Base-by-base conservation (phyloP, 78 protist genomes). In the Tieghemostelium lacteum region DNA sequence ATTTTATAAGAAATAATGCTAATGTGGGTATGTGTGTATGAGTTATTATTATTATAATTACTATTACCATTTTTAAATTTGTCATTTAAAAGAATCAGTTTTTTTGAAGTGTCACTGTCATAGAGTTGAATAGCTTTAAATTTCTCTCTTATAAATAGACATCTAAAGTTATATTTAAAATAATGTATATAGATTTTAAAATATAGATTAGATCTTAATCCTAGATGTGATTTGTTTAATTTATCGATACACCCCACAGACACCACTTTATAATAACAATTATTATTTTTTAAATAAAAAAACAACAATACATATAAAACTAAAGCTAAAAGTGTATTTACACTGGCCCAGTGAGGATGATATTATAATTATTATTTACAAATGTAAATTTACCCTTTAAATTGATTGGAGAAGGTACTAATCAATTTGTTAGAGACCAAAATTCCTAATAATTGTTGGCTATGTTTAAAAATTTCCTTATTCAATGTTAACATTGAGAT, bases 81-180 rank as follows among this genome's bases (percentile, higher is more conserved):
- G n/a, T 78, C 88, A 52, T 24, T 33, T 78, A 78, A 40, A 16
- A 66, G 29, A 26, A 78, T 72, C 36, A 78, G 17, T 60, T 60
- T 74, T 39, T 78, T 78, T 28, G 6, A 28, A 50, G 64, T 75
- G 28, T 50, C 31, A n/a, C 52, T 36, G 6, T 78, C 88, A 8
- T 37, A n/a, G 26, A 54, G 45, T 2, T 66, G 24, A 26, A 78
- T 78, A 50, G 72, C 69, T 66, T 78, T 78, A 17, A 66, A 16
- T 40, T 49, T 66, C 16, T 52, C 63, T 28, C 58, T 28, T 24
- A 34, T 40, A 16, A 66, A 66, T 17, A 78, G 52, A 39, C 37
- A 67, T 54, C 77, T 71, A 71, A n/a, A 28, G 33, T 24, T 57
- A 57, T 57, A 5, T 19, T 57, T 16, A 19, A 57, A n/a, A n/a